Evolutionary conservation across 352 stramenopile species (phyloP), one percentile per base, ranked within the genome.

Genomic region (Phytophthora sojae): DNA sequence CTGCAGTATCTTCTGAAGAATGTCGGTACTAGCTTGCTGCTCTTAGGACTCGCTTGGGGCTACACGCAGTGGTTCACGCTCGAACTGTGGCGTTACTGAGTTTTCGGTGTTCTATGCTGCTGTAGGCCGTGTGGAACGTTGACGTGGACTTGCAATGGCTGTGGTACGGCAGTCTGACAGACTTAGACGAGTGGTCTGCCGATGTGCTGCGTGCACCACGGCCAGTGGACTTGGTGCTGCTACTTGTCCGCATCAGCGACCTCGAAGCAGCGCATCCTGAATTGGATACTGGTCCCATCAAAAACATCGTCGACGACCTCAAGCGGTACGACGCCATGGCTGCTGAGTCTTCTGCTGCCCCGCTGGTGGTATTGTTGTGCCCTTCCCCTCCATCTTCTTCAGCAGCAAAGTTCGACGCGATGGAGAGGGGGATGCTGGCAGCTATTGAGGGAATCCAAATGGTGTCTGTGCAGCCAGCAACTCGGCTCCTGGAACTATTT

Each of bases 181-280:
- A 85, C 25, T 71, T 85, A 17, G 50, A 68, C 7, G 60, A 79
- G 12, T 90, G 80, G 76, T 58, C 57, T 8, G 50, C 35, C 2
- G 53, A 67, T 42, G 63, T 75, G 35, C 51, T 67, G 42, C 32
- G 61, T 35, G 6, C 57, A 53, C 26, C 59, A 1, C 53, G 30
- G 39, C 51, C 53, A 42, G 57, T 70, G 2, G 72, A 90, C 61
- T 67, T 93, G 23, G 62, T 91, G n/a, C 55, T 91, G 32, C 67
- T 91, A 26, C 69, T 93, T 3, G 73, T 93, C 19, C 85, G 85
- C 6, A 44, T 91, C 11, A 86, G 76, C 61, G 85, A 93, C 63
- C 69, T 91, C 2, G 72, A 79, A 61, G 69, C 75, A 6, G 73
- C 61, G 39, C 85, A 93, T 75, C 85, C 85, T 17, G 85, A 93